Conservation (phyloP, 1,284 basidiomycete genomes). For the Melampsora medusae region DNA sequence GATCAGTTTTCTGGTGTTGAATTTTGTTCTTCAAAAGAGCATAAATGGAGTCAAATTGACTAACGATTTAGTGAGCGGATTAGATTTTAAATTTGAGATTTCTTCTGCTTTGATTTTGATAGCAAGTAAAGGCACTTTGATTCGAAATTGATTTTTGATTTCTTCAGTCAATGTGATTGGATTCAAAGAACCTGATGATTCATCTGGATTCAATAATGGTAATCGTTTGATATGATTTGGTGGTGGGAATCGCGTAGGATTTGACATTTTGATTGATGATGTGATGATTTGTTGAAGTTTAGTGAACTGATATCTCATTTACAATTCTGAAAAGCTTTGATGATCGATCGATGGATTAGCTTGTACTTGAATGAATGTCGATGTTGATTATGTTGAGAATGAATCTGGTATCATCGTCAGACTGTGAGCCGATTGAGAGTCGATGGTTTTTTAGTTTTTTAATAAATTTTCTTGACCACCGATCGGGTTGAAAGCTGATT, state of each 20-base stretch:
- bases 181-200: not conserved
- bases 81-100: conserved; percentile 30
- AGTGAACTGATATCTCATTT: conserved; percentile 1
- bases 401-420: too few relatives aligned
- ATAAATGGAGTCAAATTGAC: not conserved
- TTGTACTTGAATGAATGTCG: too few relatives aligned
- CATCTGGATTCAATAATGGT: not conserved
- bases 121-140: conserved; percentile 18
- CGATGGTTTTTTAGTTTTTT: too few relatives aligned
- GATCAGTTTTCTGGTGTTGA: not conserved
- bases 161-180: conserved; percentile 2
- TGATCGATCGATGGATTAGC: too few relatives aligned
- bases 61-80: conserved; percentile 12
- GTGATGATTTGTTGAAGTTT: not conserved
- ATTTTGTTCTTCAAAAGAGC: not conserved
- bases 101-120: conserved; percentile 7
- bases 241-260: conserved; percentile 6
- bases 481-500: too few relatives aligned
- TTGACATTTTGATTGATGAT: not conserved
- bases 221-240: conserved; percentile 5
- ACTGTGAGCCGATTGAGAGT: too few relatives aligned
- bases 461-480: too few relatives aligned
- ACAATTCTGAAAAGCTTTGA: too few relatives aligned
- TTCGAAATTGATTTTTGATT: conserved; percentile 20
- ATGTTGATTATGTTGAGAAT: too few relatives aligned